Evolutionary conservation across 106 monocot genomes (phyloP).

Genomic region (Amphibolis antarctica): DNA sequence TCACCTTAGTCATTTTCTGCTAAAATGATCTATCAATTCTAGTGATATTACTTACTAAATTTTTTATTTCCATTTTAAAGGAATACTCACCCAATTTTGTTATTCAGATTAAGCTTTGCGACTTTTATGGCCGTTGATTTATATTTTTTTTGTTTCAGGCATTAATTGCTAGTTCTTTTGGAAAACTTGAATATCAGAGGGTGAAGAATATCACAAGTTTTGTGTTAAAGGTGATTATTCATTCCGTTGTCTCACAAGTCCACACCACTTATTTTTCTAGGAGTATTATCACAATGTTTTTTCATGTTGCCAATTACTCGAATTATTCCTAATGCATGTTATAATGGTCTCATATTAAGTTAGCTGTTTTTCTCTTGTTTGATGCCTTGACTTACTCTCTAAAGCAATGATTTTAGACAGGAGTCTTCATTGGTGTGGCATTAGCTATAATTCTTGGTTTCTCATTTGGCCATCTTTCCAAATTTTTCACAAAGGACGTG

Average conservation of each 20-base stretch:
- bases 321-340: background rate
- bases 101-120: too few species aligned
- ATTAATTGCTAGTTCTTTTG: slow-evolving; percentile 79
- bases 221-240: slow-evolving; percentile 62
- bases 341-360: background rate
- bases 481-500: slow-evolving; percentile 74
- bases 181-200: slow-evolving; percentile 61
- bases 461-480: slow-evolving; percentile 65
- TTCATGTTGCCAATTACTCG: background rate
- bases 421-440: slow-evolving; percentile 51
- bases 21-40: too few species aligned
- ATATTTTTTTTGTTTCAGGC: slow-evolving; percentile 33
- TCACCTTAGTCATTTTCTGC: too few species aligned
- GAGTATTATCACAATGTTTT: background rate
- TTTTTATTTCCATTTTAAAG: too few species aligned
- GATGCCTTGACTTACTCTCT: background rate
- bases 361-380: slow-evolving; percentile 1
- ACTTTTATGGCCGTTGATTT: background rate
- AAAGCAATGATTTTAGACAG: slow-evolving; percentile 30
- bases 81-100: too few species aligned
- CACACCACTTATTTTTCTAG: too few species aligned
- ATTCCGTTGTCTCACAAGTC: background rate
- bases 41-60: too few species aligned
- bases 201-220: slow-evolving; percentile 56
- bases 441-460: slow-evolving; percentile 46